Base-by-base conservation (phyloP, 1,284 basidiomycete genomes). In the Macrocystidia cucumis region DNA sequence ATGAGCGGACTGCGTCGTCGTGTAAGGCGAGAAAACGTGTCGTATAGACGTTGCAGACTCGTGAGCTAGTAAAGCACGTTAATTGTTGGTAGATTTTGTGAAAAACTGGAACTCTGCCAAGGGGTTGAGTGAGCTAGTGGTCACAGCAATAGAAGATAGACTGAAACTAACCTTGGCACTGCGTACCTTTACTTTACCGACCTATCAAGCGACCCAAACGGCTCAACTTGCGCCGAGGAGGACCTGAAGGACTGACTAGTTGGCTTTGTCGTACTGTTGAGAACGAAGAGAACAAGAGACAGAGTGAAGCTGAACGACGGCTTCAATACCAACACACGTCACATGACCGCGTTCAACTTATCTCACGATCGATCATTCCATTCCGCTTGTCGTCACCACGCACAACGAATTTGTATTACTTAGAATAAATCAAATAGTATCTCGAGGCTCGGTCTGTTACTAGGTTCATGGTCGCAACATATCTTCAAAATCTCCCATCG, bases 31-130 rank as follows among this genome's bases (percentile, higher is more conserved):
- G 38, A 38, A 20, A 29, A 41, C 26, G 28, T 38, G 34, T 38
- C 38, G 37, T 33, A 37, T 42, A 30, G 43, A 44, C 29, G 39
- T 37, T n/a, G 24, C 28, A 42, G 43, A 41, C 43, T 48, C 42
- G 48, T 47, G 16, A 46, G 38, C 37, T 41, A 19, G 30, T 30
- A 18, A 36, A 42, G 39, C 38, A 40, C 48, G 48, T 50, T 48
- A 48, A 47, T 47, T 46, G 27, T 45, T 50, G 39, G 35, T 40
- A 9, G 21, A 33, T 50, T 46, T 43, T 37, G 20, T 33, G 25
- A 36, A 40, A 38, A 34, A 14, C 33, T 39, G 45, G 37, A 43
- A 47, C 43, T 43, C 37, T 43, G 41, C 5, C 4, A 11, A 30
- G 14, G 12, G 11, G 12, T 30, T n/a, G n/a, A n/a, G n/a, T n/a